A percentile compares a stretch with the other conserved stretches of the same genome.
Evolutionary conservation across 768 basidiomycete species (phyloP).

Genomic region (Leccinum fibrillosum): DNA sequence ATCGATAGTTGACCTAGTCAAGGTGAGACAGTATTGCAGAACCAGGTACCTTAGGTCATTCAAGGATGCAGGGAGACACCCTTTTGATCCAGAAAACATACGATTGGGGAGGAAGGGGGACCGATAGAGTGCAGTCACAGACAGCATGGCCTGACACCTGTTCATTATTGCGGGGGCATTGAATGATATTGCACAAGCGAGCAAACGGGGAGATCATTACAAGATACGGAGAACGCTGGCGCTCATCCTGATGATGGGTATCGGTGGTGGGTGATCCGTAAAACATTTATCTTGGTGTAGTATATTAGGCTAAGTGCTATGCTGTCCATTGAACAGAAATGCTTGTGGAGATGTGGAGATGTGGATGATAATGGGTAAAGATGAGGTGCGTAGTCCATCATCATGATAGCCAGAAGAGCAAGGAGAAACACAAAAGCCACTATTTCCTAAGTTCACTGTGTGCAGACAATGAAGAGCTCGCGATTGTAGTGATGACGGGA

Average conservation of each 20-base stretch:
- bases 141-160: not conserved
- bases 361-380: slow-evolving; percentile 6
- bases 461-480: slow-evolving; percentile 33
- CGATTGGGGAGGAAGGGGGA: not conserved
- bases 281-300: slow-evolving; percentile 10
- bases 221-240: not conserved
- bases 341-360: slow-evolving; percentile 16
- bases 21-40: not conserved
- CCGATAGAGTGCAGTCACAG: not conserved
- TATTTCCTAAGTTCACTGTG: slow-evolving; percentile 17
- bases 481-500: slow-evolving; percentile 59
- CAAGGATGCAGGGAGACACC: not conserved
- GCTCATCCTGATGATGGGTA: slow-evolving; percentile 2
- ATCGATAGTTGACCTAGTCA: not conserved
- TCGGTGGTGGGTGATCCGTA: slow-evolving; percentile 4
- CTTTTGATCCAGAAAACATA: not conserved
- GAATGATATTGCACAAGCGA: not conserved
- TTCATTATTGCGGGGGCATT: not conserved
- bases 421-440: slow-evolving; percentile 3
- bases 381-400: slow-evolving; percentile 7
- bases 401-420: slow-evolving; percentile 1
- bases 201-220: not conserved
- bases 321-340: slow-evolving; percentile 23
- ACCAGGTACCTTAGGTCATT: not conserved
- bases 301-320: slow-evolving; percentile 19